Percentiles rank a stretch among this genome's conserved stretches.
Conservation (phyloP, 2,329 filamentous ascomycete species). For the Beauveria varroae region DNA sequence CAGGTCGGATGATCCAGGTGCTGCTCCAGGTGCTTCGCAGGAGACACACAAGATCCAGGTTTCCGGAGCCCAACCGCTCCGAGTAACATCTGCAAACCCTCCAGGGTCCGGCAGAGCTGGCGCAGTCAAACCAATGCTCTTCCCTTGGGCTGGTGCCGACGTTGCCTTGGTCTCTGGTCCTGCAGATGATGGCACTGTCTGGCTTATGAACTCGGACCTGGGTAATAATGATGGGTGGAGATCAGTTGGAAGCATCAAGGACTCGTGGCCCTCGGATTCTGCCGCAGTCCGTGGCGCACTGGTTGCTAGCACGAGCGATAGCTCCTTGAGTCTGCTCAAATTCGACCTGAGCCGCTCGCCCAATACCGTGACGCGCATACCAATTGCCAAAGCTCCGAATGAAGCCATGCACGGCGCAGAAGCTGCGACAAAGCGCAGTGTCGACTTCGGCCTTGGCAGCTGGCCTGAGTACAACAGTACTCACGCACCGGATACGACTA, state of each 20-base stretch:
- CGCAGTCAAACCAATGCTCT: constrained; percentile 55
- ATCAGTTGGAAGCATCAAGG: background rate
- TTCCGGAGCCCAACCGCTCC: constrained; percentile 44
- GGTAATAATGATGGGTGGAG: background rate
- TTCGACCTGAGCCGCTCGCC: constrained; percentile 71
- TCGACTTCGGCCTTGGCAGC: constrained; percentile 49
- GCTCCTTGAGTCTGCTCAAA: constrained; percentile 68
- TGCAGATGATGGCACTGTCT: constrained; percentile 22
- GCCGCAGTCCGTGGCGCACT: constrained; percentile 53
- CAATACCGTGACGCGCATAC: constrained; percentile 37
- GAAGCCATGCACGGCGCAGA: background rate
- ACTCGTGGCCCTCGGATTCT: constrained; percentile 38
- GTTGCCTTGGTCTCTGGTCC: constrained; percentile 67
- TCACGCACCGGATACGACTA: constrained; percentile 54
- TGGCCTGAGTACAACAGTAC: constrained; percentile 78
- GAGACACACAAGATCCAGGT: constrained; percentile 70
- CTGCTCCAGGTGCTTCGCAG: constrained; percentile 49
- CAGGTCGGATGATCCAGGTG: constrained; percentile 48
- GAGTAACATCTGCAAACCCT: constrained; percentile 51
- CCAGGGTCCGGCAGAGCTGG: constrained; percentile 30
- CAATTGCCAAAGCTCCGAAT: background rate
- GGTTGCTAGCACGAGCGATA: constrained; percentile 59
- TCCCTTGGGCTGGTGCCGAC: constrained; percentile 61
- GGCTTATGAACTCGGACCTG: background rate
- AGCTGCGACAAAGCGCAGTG: constrained; percentile 22